A percentile compares a stretch with the other conserved stretches of the same genome.
phyloP scores from a whole-genome alignment of 1,284 basidiomycete species.

The Polyporus tsugae region DNA sequence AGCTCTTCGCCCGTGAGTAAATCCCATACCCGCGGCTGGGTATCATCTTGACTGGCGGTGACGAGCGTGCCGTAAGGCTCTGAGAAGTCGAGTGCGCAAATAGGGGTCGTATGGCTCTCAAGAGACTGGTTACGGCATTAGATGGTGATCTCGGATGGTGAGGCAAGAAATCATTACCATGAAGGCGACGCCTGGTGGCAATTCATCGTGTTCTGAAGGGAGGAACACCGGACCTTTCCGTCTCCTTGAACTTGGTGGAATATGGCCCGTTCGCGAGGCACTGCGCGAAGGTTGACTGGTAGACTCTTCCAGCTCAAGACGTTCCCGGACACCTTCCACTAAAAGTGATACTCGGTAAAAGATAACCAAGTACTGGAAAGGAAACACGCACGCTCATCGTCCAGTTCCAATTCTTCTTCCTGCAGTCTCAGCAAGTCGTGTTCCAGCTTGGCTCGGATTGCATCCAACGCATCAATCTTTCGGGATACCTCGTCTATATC shows the following conservation, averaged over 20 bases:
- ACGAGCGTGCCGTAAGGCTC: constrained; percentile 97
- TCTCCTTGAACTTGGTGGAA: constrained; percentile 72
- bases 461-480: constrained; percentile 89
- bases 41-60: constrained; percentile 83
- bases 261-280: constrained; percentile 50
- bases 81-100: constrained; percentile 93
- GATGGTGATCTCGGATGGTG: constrained; percentile 6
- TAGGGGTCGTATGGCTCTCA: constrained; percentile 80
- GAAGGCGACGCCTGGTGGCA: constrained; percentile 95
- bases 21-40: constrained; percentile 89
- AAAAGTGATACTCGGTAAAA: constrained; percentile 5
- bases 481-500: constrained; percentile 89
- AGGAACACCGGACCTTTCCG: constrained; percentile 94
- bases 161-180: constrained; percentile 68
- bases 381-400: constrained; percentile 83
- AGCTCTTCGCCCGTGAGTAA: constrained; percentile 83
- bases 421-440: constrained; percentile 87
- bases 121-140: constrained; percentile 65
- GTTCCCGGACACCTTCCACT: constrained; percentile 91
- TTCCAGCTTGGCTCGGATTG: constrained; percentile 83
- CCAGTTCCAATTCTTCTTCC: constrained; percentile 95
- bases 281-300: constrained; percentile 47
- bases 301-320: constrained; percentile 73
- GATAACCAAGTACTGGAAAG: neutral
- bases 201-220: constrained; percentile 96